Evolutionary conservation across 257 asterid species (phyloP).

Genomic region (Gentiana dahurica): DNA sequence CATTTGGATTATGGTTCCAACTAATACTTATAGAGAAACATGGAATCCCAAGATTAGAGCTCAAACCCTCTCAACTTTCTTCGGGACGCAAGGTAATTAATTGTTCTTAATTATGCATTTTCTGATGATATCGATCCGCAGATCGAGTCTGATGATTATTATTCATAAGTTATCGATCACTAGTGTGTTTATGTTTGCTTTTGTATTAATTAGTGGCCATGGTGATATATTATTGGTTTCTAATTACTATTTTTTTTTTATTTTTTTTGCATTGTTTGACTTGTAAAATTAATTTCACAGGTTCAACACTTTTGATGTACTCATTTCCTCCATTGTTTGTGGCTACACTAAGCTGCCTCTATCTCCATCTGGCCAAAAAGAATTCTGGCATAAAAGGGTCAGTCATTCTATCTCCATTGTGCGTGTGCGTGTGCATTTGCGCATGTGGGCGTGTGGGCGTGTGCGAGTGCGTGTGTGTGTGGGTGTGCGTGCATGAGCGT

Average conservation of each 20-base stretch:
- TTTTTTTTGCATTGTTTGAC: background rate
- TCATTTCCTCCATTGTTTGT: conserved; percentile 50
- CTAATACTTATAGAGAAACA: conserved; percentile 22
- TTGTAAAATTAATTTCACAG: conserved; percentile 22
- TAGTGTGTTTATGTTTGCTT: background rate
- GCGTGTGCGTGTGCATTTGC: no score
- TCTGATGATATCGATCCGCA: background rate
- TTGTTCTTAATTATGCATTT: background rate
- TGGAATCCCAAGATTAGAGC: conserved; percentile 48
- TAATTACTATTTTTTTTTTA: no score
- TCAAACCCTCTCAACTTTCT: conserved; percentile 49
- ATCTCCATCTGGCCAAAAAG: conserved; percentile 51
- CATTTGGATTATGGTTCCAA: conserved; percentile 56
- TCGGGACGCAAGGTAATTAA: conserved; percentile 61
- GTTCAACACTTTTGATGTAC: conserved; percentile 36
- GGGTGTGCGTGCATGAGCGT: no score
- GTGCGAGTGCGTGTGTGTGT: no score
- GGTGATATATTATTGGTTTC: background rate
- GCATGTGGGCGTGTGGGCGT: no score
- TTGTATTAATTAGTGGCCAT: background rate
- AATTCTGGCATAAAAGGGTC: conserved; percentile 26
- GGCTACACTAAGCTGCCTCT: conserved; percentile 64
- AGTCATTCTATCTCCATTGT: no score
- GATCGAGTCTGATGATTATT: no score
- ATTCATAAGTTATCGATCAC: no score